A percentile compares a stretch with the other conserved stretches of the same genome.
Conservation (phyloP, 768 basidiomycete genomes). For the Rhizopogon vesiculosus region DNA sequence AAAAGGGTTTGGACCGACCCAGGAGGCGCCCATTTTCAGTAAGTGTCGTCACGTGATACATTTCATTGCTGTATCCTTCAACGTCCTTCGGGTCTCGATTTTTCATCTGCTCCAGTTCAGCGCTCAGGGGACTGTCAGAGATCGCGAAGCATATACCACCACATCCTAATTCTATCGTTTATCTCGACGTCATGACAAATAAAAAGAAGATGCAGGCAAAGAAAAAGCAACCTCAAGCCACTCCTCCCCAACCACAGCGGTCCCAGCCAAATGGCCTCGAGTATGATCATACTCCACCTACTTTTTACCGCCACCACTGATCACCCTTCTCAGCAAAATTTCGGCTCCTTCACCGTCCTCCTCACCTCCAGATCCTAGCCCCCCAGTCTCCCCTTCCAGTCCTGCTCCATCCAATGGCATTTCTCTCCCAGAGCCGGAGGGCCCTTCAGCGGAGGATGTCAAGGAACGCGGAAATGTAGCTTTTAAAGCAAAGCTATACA, state of each 20-base stretch:
- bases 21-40: not conserved
- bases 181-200: slow-evolving; percentile 20
- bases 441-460: slow-evolving; percentile 47
- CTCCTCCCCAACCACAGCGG: not conserved
- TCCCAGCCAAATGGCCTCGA: slow-evolving; percentile 13
- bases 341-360: slow-evolving; percentile 1
- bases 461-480: slow-evolving; percentile 73
- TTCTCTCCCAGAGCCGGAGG: slow-evolving; percentile 18
- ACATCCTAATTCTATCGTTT: not conserved
- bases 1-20: not conserved
- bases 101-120: not conserved
- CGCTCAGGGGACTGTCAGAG: not conserved
- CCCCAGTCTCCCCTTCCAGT: slow-evolving; percentile 15
- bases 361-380: slow-evolving; percentile 6
- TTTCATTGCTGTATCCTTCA: too few species aligned
- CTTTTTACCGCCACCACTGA: slow-evolving; percentile 6
- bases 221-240: slow-evolving; percentile 21
- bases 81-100: not conserved
- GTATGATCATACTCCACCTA: slow-evolving; percentile 10
- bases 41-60: not conserved
- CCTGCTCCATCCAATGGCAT: slow-evolving; percentile 3
- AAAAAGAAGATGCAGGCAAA: slow-evolving; percentile 25
- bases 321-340: slow-evolving; percentile 8
- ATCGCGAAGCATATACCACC: not conserved
- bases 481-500: slow-evolving; percentile 64